These are phyloP conservation scores for Butyriboletus loyo DNA, from an alignment of 768 basidiomycete species.

Conservation along the genomic window DNA sequence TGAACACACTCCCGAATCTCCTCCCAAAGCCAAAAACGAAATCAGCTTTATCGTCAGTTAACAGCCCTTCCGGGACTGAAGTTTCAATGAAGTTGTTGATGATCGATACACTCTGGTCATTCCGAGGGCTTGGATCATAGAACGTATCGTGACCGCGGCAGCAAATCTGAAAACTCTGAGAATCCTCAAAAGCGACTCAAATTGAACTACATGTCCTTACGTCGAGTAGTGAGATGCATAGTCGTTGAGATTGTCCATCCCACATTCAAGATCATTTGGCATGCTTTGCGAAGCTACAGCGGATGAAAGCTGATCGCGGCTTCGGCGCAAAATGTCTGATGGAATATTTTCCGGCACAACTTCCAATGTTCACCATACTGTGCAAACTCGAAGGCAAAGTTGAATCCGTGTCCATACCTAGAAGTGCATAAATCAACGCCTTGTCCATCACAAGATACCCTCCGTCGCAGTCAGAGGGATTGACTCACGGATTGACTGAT, in stretches of 20 bases:
- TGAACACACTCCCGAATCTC: constrained; percentile 13
- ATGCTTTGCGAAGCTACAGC: constrained; percentile 6
- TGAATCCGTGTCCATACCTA: constrained; percentile 17
- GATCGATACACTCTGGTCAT: constrained; percentile 16
- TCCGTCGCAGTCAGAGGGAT: neutral
- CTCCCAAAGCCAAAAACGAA: constrained; percentile 18
- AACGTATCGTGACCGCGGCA: constrained; percentile 27
- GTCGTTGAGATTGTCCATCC: constrained; percentile 1
- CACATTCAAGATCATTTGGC: constrained; percentile 4
- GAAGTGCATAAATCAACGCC: neutral
- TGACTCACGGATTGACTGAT: constrained; percentile 14
- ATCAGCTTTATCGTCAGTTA: constrained; percentile 9
- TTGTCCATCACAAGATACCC: neutral
- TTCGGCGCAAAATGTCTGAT: constrained; percentile 8
- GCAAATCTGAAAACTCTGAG: constrained; percentile 24
- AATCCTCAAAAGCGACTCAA: neutral
- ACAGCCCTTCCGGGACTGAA: constrained; percentile 4
- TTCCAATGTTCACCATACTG: constrained; percentile 13
- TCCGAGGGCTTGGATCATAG: constrained; percentile 10
- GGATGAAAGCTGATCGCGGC: constrained; percentile 5
- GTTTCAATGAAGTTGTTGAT: constrained; percentile 7
- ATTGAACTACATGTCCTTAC: neutral
- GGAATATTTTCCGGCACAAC: constrained; percentile 16
- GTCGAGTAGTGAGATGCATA: constrained; percentile 11
- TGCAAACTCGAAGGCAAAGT: constrained; percentile 8